Evolutionary conservation across 805 yeast species (phyloP).

Genomic region (Ogataea henricii): DNA sequence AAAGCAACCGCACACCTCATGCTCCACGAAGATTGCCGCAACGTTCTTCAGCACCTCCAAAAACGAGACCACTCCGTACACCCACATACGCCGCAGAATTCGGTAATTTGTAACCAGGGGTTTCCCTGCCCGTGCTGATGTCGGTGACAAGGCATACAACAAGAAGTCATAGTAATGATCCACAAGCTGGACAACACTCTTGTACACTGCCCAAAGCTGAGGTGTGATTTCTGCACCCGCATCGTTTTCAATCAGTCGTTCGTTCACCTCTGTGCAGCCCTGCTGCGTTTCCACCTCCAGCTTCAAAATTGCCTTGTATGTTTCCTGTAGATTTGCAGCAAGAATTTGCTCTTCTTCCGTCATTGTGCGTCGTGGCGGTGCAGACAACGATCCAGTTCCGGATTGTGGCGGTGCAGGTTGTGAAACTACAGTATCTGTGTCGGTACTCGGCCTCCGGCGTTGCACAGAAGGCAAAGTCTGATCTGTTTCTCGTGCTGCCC

Average conservation of each 20-base stretch:
- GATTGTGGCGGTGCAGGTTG: constrained; percentile 21
- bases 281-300: constrained; percentile 71
- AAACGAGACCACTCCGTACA: constrained; percentile 81
- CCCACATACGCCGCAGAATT: constrained; percentile 81
- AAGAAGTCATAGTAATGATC: constrained; percentile 75
- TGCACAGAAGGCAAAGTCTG: not conserved
- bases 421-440: constrained; percentile 22
- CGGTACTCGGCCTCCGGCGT: constrained; percentile 29
- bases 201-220: constrained; percentile 72
- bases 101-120: constrained; percentile 77
- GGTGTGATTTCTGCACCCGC: constrained; percentile 53
- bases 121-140: constrained; percentile 69
- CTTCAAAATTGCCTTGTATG: constrained; percentile 67
- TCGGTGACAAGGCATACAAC: constrained; percentile 68
- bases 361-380: constrained; percentile 29
- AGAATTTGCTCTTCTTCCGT: constrained; percentile 64
- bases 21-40: constrained; percentile 67
- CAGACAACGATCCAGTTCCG: constrained; percentile 8
- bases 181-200: constrained; percentile 61
- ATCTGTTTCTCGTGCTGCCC: constrained; percentile 8
- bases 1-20: constrained; percentile 75
- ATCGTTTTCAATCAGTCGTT: constrained; percentile 48
- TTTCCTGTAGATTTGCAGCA: constrained; percentile 71
- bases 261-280: constrained; percentile 60
- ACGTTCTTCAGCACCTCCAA: constrained; percentile 76